Percentiles rank a stretch among this genome's conserved stretches.
phyloP scores from a whole-genome alignment of 495 filamentous ascomycete species.

The Talaromyces liani region DNA sequence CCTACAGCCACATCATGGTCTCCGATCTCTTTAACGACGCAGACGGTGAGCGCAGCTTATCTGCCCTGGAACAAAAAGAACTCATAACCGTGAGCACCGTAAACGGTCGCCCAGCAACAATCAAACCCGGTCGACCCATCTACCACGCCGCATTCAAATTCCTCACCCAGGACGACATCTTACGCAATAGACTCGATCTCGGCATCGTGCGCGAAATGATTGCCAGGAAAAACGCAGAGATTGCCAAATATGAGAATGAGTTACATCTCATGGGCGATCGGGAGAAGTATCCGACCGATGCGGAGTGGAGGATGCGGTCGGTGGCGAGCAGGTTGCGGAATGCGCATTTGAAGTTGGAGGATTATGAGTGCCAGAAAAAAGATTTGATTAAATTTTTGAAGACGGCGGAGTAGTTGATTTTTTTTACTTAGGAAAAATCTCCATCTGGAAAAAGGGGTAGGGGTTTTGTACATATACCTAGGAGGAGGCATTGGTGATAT shows the following conservation, averaged over 20 bases:
- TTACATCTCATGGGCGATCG: slow-evolving; percentile 54
- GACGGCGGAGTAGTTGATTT: neutral
- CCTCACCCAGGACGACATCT: slow-evolving; percentile 61
- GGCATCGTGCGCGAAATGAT: slow-evolving; percentile 57
- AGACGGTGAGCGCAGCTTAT: slow-evolving; percentile 63
- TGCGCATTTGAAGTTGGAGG: slow-evolving; percentile 69
- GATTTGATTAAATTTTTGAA: slow-evolving; percentile 57
- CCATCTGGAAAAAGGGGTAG: neutral
- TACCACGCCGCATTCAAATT: slow-evolving; percentile 74
- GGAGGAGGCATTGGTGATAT: too few species aligned
- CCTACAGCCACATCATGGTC: slow-evolving; percentile 79
- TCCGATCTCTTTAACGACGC: slow-evolving; percentile 56
- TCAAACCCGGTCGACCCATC: slow-evolving; percentile 80
- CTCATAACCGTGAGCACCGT: slow-evolving; percentile 69
- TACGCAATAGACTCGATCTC: slow-evolving; percentile 70
- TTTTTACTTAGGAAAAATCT: neutral
- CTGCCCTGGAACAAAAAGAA: slow-evolving; percentile 77
- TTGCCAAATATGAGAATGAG: slow-evolving; percentile 76
- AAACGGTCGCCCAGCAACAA: slow-evolving; percentile 66
- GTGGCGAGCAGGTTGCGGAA: slow-evolving; percentile 61
- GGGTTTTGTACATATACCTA: neutral
- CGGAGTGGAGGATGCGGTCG: slow-evolving; percentile 56
- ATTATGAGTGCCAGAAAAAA: slow-evolving; percentile 65
- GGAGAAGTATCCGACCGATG: slow-evolving; percentile 55
- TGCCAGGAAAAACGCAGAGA: slow-evolving; percentile 62